Percentiles rank a stretch among this genome's conserved stretches.
Evolutionary conservation across 2,329 filamentous ascomycete species (phyloP).

Genomic region (Sclerotinia borealis): DNA sequence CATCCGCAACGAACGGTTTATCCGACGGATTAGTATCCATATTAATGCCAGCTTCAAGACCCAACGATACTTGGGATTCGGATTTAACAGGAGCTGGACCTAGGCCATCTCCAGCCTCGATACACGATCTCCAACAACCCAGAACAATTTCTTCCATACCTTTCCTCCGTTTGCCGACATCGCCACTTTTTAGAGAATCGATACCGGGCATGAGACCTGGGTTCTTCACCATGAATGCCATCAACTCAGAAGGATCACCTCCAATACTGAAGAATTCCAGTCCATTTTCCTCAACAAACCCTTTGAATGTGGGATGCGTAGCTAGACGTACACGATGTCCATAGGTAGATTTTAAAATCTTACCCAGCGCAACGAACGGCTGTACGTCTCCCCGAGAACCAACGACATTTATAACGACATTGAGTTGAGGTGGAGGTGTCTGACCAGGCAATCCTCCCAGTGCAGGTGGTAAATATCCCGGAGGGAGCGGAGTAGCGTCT

Average conservation of each 20-base stretch:
- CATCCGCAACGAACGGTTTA: constrained; percentile 73
- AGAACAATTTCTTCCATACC: constrained; percentile 75
- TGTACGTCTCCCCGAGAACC: constrained; percentile 71
- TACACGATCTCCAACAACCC: constrained; percentile 82
- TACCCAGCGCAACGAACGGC: constrained; percentile 65
- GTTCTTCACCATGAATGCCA: constrained; percentile 91
- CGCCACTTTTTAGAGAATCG: constrained; percentile 68
- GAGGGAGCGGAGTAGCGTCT: constrained; percentile 49
- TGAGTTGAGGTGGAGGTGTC: constrained; percentile 51
- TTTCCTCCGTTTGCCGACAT: constrained; percentile 66
- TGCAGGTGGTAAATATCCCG: constrained; percentile 66
- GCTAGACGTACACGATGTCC: constrained; percentile 68
- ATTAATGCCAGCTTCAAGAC: constrained; percentile 30
- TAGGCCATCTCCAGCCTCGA: constrained; percentile 66
- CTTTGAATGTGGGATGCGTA: constrained; percentile 63
- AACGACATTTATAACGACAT: constrained; percentile 70
- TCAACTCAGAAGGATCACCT: constrained; percentile 68
- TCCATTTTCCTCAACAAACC: constrained; percentile 62
- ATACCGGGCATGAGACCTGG: constrained; percentile 80
- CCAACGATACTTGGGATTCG: constrained; percentile 22
- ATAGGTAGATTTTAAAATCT: constrained; percentile 56
- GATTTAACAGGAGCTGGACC: constrained; percentile 19
- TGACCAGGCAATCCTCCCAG: constrained; percentile 60
- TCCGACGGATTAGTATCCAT: constrained; percentile 31
- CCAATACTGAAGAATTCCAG: constrained; percentile 73